A percentile compares a stretch with the other conserved stretches of the same genome.
These are phyloP conservation scores for Santalum album DNA, from an alignment of 164 flowering plant species.

Conservation along the genomic window DNA sequence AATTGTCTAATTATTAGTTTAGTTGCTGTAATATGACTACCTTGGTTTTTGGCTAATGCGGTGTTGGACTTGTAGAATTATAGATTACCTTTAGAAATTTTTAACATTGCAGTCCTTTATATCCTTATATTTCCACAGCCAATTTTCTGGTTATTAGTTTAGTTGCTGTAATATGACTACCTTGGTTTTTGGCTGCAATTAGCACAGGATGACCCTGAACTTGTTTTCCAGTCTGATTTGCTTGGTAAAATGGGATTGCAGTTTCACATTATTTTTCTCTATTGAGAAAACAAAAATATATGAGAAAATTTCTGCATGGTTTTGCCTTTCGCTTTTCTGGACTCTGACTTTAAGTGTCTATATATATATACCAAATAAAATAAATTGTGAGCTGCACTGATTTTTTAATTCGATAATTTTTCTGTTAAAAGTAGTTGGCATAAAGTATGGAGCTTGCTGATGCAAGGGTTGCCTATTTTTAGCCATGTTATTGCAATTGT, in stretches of 20 bases:
- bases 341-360: neutral
- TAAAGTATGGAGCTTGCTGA: conserved; percentile 62
- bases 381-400: neutral
- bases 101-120: too few species aligned
- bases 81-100: too few species aligned
- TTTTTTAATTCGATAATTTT: conserved; percentile 1
- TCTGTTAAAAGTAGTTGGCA: conserved; percentile 73
- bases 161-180: too few species aligned
- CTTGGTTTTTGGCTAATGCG: too few species aligned
- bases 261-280: too few species aligned
- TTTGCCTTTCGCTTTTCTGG: neutral
- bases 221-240: neutral
- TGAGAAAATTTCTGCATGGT: neutral
- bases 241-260: neutral
- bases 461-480: conserved; percentile 69
- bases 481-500: conserved; percentile 59
- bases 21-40: too few species aligned
- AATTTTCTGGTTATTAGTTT: neutral
- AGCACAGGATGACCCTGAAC: too few species aligned
- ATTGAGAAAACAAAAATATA: too few species aligned
- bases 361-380: too few species aligned
- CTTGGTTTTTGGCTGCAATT: too few species aligned
- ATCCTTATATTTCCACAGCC: too few species aligned
- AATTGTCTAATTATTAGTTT: neutral
- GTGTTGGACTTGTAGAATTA: too few species aligned